phyloP scores from a whole-genome alignment of 202 grass and related monocot species.

The Hordeum pubiflorum region DNA sequence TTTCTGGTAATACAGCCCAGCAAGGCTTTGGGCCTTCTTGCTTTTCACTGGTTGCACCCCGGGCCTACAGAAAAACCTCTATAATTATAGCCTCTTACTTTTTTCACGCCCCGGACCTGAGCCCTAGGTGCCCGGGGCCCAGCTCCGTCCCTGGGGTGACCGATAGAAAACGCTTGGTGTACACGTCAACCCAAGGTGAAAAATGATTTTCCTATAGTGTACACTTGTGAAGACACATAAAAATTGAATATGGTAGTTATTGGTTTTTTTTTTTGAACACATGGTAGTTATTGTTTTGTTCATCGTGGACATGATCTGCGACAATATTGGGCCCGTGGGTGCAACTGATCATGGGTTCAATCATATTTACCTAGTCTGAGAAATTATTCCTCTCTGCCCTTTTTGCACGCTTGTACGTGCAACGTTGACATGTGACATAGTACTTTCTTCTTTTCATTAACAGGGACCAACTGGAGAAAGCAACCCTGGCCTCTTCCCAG shows the following conservation, averaged over 20 bases:
- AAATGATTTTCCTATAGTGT: no score
- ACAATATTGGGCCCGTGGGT: conserved; percentile 31
- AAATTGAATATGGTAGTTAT: not conserved
- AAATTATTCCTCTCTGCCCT: conserved; percentile 42
- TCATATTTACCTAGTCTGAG: conserved; percentile 38
- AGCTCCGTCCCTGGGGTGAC: no score
- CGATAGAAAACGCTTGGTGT: no score
- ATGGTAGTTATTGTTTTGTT: not conserved
- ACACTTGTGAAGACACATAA: not conserved
- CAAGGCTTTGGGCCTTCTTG: no score
- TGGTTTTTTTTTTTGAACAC: not conserved
- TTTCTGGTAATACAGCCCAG: no score
- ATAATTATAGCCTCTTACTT: no score
- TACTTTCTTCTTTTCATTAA: conserved; percentile 32
- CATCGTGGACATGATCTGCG: conserved; percentile 3
- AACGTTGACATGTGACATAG: conserved; percentile 46
- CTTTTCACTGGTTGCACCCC: no score
- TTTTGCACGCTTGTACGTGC: conserved; percentile 53
- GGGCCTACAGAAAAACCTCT: no score
- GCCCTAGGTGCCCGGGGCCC: no score
- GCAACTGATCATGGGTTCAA: conserved; percentile 40
- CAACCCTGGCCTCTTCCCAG: conserved; percentile 62
- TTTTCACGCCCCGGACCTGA: no score
- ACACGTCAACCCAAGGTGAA: no score
- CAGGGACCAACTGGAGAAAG: conserved; percentile 64